Percentiles rank a stretch among this genome's conserved stretches.
These are phyloP conservation scores for Phialemonium atrogriseum DNA, from an alignment of 2,329 filamentous ascomycete genomes.

Conservation along the genomic window DNA sequence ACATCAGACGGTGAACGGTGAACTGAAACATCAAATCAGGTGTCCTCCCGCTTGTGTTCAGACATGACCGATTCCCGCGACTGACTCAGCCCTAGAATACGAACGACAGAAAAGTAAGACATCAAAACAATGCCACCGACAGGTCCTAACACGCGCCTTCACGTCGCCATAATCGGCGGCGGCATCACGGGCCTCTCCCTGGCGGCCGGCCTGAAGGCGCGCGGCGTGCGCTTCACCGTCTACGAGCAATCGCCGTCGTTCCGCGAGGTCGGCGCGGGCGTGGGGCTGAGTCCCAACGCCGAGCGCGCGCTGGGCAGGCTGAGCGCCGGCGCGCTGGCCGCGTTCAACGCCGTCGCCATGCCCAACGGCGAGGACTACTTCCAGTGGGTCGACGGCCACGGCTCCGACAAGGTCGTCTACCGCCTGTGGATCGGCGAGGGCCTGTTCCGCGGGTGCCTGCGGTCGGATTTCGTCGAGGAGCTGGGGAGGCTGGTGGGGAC, in stretches of 20 bases:
- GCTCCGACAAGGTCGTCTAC: conserved; percentile 20
- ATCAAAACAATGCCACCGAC: too few species aligned
- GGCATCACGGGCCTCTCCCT: conserved; percentile 43
- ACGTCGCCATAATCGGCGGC: conserved; percentile 40
- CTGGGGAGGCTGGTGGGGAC: conserved; percentile 23
- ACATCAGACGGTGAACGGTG: too few species aligned
- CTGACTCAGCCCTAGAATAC: too few species aligned
- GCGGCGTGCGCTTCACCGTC: conserved; percentile 31
- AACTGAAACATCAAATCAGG: too few species aligned
- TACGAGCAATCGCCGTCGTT: conserved; percentile 36
- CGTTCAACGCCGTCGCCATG: conserved; percentile 28
- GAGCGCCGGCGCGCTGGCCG: conserved; percentile 25
- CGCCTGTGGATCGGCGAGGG: conserved; percentile 28
- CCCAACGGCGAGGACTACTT: conserved; percentile 33
- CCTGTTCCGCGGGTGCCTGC: conserved; percentile 30
- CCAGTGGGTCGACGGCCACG: conserved; percentile 30
- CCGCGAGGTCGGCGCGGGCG: conserved; percentile 40
- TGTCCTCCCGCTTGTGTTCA: too few species aligned
- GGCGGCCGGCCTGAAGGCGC: conserved; percentile 35
- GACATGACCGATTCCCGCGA: too few species aligned
- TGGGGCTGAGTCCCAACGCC: conserved; percentile 43
- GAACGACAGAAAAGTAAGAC: too few species aligned
- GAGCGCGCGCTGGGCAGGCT: conserved; percentile 34
- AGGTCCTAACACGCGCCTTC: conserved; percentile 7
- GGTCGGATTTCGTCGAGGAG: conserved; percentile 30